phyloP scores from a whole-genome alignment of 129 eudicot species.

The Smallanthus sonchifolius region DNA sequence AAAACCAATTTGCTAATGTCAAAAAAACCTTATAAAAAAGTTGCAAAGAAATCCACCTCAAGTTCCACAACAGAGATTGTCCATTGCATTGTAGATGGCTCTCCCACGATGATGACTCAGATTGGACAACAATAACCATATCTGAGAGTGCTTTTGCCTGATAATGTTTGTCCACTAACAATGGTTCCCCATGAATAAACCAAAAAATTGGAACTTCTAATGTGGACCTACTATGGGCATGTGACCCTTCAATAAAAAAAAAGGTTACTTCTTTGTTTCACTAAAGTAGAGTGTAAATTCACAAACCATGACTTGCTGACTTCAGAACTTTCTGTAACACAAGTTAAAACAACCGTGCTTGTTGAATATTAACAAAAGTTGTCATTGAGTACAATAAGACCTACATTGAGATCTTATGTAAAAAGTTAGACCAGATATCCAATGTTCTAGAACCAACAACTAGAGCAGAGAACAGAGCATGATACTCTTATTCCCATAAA shows the following conservation, averaged over 20 bases:
- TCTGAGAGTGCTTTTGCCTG: conserved; percentile 94
- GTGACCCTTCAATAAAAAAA: conserved; percentile 57
- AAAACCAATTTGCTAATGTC: no score
- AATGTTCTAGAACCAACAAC: neutral
- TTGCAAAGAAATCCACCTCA: conserved; percentile 47
- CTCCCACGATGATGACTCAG: conserved; percentile 87
- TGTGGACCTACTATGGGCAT: conserved; percentile 79
- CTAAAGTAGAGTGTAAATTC: neutral
- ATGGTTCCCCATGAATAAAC: conserved; percentile 84
- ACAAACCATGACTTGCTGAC: neutral
- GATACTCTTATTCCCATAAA: neutral
- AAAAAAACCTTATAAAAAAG: neutral
- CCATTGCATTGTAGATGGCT: conserved; percentile 96
- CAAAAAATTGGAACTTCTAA: conserved; percentile 90
- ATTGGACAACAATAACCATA: conserved; percentile 92
- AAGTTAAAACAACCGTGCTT: neutral
- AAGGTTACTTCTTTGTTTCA: conserved; percentile 9
- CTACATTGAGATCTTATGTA: neutral
- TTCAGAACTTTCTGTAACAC: neutral
- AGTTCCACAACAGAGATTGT: conserved; percentile 68
- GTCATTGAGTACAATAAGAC: neutral
- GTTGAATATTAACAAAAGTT: neutral
- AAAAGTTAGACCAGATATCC: neutral
- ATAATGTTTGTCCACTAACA: conserved; percentile 88
- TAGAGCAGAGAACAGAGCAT: neutral